A percentile compares a stretch with the other conserved stretches of the same genome.
Conservation (phyloP, 495 filamentous ascomycete species). For the Aspergillus conjunctus region DNA sequence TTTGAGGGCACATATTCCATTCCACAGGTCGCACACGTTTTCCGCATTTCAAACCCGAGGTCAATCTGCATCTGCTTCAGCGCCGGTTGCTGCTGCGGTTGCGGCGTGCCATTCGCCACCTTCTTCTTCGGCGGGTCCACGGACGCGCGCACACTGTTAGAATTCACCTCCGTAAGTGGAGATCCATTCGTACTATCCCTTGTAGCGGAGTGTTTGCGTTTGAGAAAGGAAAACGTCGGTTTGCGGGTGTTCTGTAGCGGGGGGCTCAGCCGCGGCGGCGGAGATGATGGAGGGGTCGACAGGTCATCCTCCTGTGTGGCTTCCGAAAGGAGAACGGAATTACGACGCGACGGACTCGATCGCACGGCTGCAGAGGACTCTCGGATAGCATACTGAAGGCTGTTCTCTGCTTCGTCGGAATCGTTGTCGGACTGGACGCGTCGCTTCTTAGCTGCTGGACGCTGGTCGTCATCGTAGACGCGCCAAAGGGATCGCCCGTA, state of each 20-base stretch:
- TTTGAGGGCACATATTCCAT: constrained; percentile 75
- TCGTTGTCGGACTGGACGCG: constrained; percentile 45
- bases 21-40: constrained; percentile 64
- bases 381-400: constrained; percentile 51
- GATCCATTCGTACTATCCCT: constrained; percentile 38
- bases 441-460: constrained; percentile 48
- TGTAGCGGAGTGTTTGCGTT: constrained; percentile 50
- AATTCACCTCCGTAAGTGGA: constrained; percentile 54
- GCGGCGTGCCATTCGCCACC: constrained; percentile 6
- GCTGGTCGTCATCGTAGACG: constrained; percentile 50
- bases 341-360: constrained; percentile 54
- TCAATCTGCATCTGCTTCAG: constrained; percentile 70
- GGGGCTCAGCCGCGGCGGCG: constrained; percentile 57
- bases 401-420: constrained; percentile 50
- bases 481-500: constrained; percentile 54
- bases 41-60: constrained; percentile 59
- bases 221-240: constrained; percentile 55
- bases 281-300: constrained; percentile 54
- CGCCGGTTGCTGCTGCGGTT: constrained; percentile 35
- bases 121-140: constrained; percentile 41
- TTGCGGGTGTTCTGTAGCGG: constrained; percentile 59
- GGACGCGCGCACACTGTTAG: constrained; percentile 51
- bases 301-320: constrained; percentile 51
- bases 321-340: constrained; percentile 51
- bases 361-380: constrained; percentile 50